Evolutionary conservation across 2,329 filamentous ascomycete genomes (phyloP), one percentile per base, ranked within the genome.

Genomic region (Paecilomyces dactylethromorphus): DNA sequence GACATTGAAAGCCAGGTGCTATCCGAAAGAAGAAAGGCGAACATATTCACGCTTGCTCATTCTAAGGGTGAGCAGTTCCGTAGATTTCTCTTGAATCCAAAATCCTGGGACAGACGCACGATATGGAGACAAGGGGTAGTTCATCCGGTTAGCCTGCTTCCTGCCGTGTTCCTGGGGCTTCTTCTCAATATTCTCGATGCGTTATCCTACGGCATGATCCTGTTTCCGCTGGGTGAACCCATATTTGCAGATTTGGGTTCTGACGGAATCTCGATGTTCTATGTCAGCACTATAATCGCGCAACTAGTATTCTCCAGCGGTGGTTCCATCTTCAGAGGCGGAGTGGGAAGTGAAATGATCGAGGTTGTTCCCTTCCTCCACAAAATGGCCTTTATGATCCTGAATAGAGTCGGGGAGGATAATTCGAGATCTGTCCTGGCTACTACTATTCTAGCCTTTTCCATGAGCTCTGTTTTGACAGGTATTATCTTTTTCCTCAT

Each of bases 351-450:
- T 2, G 94, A 99, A 74, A 87, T 99, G 87, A 99, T 97, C 65
- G 94, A 99, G 76, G 93, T 97, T 1, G 93, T 99, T 0, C 94
- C 93, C 0, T 99, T 99, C 77, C 97, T 99, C 72, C 94, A 99
- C 77, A 96, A 93, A 69, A 99, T 99, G 93, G 92, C 94, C 0
- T 87, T 88, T 63, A 93, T 89, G 31, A 97, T 97, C 69, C 86
- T 94, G 64, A 79, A 81, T 13, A 81, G 84, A 51, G 87, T 99
- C 63, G 91, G 93, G 15, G 85, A 89, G 62, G 87, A 92, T 21
- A 87, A 94, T 26, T 86, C 90, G 0, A 87, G 94, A 66, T 89
- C 91, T 2, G 88, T 99, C 53, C 89, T 97, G 63, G 92, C 94
- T 31, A 99, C 94, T 0, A 96, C 93, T 2, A 96, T 99, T 67